phyloP scores from a whole-genome alignment of 2,329 filamentous ascomycete genomes.

The Biscogniauxia sp. region DNA sequence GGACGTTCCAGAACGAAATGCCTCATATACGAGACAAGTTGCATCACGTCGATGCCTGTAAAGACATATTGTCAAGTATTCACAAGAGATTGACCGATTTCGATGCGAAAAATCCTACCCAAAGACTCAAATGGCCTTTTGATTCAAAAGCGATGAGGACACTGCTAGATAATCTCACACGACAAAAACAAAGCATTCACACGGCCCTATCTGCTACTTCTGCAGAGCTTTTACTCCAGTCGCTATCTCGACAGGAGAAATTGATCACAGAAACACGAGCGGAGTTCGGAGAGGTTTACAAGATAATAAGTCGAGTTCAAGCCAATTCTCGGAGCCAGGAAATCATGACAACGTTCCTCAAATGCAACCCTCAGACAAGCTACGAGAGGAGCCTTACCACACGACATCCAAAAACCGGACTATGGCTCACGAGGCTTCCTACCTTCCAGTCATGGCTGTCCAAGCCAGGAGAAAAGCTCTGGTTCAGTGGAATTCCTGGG shows the following conservation, averaged over 20 bases:
- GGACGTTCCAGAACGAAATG: conserved; percentile 17
- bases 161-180: conserved; percentile 18
- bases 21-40: conserved; percentile 8
- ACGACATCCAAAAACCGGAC: conserved; percentile 23
- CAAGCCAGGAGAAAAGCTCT: conserved; percentile 17
- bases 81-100: conserved; percentile 16
- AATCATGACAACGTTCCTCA: conserved; percentile 22
- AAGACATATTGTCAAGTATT: conserved; percentile 13
- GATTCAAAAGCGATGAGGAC: conserved; percentile 17
- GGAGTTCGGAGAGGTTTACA: conserved; percentile 9
- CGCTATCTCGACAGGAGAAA: conserved; percentile 7
- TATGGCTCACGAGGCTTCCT: conserved; percentile 17
- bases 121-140: conserved; percentile 24
- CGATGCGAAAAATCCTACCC: conserved; percentile 6
- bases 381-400: conserved; percentile 19
- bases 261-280: conserved; percentile 1
- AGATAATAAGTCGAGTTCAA: conserved; percentile 20
- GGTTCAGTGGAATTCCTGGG: conserved; percentile 29
- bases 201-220: conserved; percentile 22
- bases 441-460: conserved; percentile 23
- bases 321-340: too few species aligned
- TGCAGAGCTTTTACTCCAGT: conserved; percentile 11
- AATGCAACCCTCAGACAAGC: conserved; percentile 23
- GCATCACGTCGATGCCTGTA: conserved; percentile 16
- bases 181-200: conserved; percentile 21